These are phyloP conservation scores for Artemisia tridentata DNA, from an alignment of 129 eudicot species.

Conservation along the genomic window DNA sequence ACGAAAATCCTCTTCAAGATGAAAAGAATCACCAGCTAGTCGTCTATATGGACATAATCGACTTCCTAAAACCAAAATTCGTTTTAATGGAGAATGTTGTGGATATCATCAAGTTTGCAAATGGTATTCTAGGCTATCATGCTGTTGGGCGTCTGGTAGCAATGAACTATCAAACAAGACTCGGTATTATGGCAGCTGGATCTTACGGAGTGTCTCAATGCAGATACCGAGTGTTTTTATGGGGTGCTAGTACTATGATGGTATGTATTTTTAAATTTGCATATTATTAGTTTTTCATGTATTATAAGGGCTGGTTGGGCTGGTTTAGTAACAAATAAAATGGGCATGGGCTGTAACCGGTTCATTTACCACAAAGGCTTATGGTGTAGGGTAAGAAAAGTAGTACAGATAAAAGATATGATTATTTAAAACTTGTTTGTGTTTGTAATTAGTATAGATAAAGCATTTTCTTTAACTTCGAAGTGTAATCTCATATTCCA, in stretches of 20 bases:
- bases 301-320: too few relatives aligned
- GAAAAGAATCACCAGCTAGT: slow-evolving; percentile 59
- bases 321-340: background rate
- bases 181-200: slow-evolving; percentile 88
- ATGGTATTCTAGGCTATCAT: slow-evolving; percentile 43
- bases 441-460: too few relatives aligned
- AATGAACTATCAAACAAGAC: slow-evolving; percentile 65
- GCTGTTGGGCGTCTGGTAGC: slow-evolving; percentile 63
- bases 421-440: too few relatives aligned
- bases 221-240: slow-evolving; percentile 60
- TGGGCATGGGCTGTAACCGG: background rate
- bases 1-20: slow-evolving; percentile 47
- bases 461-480: too few relatives aligned
- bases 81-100: slow-evolving; percentile 75
- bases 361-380: too few relatives aligned
- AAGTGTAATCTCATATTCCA: too few relatives aligned
- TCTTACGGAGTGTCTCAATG: slow-evolving; percentile 75
- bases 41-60: slow-evolving; percentile 65
- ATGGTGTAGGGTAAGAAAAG: too few relatives aligned
- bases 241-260: slow-evolving; percentile 66
- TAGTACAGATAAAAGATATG: too few relatives aligned
- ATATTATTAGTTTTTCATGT: too few relatives aligned
- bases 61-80: slow-evolving; percentile 55
- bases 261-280: slow-evolving; percentile 24
- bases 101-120: slow-evolving; percentile 58